Conservation (phyloP, 2,329 filamentous ascomycete genomes). For the Tolypocladium cylindrosporum region DNA sequence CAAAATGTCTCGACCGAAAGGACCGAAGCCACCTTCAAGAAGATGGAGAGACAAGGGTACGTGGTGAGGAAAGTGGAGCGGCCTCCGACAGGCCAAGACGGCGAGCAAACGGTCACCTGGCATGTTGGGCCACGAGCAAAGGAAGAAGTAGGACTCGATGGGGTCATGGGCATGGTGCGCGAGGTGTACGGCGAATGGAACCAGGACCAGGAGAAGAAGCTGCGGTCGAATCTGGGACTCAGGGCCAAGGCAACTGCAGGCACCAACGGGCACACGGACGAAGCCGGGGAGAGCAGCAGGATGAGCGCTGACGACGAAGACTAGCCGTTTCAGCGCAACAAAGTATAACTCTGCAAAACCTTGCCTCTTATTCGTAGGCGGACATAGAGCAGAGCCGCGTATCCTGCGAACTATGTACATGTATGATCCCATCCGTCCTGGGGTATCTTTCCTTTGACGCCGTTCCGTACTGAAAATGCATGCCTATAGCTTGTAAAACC, state of each 20-base stretch:
- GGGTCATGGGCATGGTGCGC: constrained; percentile 61
- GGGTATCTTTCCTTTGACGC: constrained; percentile 1
- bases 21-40: constrained; percentile 64
- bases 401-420: neutral
- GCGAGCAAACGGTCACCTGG: constrained; percentile 72
- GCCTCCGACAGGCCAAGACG: constrained; percentile 39
- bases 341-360: neutral
- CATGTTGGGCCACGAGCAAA: constrained; percentile 77
- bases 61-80: constrained; percentile 64
- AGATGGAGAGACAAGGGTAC: constrained; percentile 75
- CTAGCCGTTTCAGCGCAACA: neutral
- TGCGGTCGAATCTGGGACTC: constrained; percentile 53
- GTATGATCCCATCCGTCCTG: neutral
- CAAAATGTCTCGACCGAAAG: constrained; percentile 64
- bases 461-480: neutral
- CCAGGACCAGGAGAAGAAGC: constrained; percentile 47
- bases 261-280: constrained; percentile 14
- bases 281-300: constrained; percentile 3
- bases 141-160: constrained; percentile 70
- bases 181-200: constrained; percentile 45
- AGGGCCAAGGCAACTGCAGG: constrained; percentile 13
- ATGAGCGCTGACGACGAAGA: constrained; percentile 3
- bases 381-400: neutral
- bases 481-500: neutral
- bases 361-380: neutral